Evolutionary conservation across 768 basidiomycete species (phyloP).

Genomic region (Boletus eberwhitei): DNA sequence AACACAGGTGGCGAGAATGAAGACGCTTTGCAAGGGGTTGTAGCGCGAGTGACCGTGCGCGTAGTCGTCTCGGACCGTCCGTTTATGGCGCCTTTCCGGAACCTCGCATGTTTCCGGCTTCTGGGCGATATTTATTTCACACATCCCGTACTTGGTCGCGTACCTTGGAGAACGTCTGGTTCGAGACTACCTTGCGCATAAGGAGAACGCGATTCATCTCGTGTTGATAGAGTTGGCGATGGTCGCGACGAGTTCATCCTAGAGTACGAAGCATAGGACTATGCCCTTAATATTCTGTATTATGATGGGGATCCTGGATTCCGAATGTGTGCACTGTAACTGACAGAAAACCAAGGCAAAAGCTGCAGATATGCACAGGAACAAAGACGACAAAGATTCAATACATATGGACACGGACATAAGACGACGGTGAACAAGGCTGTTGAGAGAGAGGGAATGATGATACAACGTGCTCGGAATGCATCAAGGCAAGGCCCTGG

Average conservation of each 20-base stretch:
- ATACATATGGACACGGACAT: too few relatives aligned
- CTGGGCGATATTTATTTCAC: background rate
- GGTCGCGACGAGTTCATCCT: background rate
- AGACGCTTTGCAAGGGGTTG: constrained; percentile 63
- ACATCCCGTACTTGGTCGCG: too few relatives aligned
- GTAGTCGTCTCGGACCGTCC: background rate
- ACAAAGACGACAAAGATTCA: too few relatives aligned
- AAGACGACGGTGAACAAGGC: too few relatives aligned
- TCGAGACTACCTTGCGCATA: background rate
- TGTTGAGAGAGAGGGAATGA: too few relatives aligned
- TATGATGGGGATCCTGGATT: background rate
- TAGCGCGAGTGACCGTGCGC: constrained; percentile 24
- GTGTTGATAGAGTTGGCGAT: background rate
- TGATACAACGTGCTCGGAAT: too few relatives aligned
- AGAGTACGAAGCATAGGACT: background rate
- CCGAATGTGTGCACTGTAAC: background rate
- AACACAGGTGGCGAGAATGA: constrained; percentile 67
- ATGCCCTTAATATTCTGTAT: background rate
- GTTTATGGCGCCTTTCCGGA: too few relatives aligned
- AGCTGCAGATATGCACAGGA: too few relatives aligned
- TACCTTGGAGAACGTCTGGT: background rate
- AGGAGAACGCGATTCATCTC: too few relatives aligned
- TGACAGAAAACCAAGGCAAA: background rate
- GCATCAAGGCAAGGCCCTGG: constrained; percentile 1
- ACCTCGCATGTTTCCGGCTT: background rate